Percentiles rank a stretch among this genome's conserved stretches.
phyloP scores from a whole-genome alignment of 495 filamentous ascomycete species.

The Venustampulla echinocandica region DNA sequence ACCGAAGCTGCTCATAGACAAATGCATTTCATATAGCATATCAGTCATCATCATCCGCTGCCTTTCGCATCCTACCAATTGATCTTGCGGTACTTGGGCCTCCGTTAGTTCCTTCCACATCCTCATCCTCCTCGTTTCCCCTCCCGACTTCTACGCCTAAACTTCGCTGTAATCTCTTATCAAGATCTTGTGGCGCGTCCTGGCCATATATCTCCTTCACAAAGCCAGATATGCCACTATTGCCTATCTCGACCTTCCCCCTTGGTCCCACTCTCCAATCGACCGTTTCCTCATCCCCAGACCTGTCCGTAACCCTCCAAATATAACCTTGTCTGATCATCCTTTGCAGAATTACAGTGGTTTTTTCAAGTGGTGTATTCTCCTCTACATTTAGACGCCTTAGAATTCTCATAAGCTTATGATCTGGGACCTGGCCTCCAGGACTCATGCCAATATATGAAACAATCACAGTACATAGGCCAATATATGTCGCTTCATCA shows the following conservation, averaged over 20 bases:
- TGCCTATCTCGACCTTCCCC: conserved; percentile 78
- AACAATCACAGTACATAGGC: conserved; percentile 70
- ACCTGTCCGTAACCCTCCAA: conserved; percentile 57
- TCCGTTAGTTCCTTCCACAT: conserved; percentile 22
- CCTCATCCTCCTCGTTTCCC: conserved; percentile 28
- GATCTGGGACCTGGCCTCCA: conserved; percentile 63
- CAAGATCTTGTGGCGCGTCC: conserved; percentile 38
- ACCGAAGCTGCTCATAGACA: no score
- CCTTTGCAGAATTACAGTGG: conserved; percentile 62
- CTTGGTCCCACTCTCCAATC: conserved; percentile 75
- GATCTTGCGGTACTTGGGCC: conserved; percentile 10
- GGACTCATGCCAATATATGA: conserved; percentile 60
- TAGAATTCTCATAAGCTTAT: conserved; percentile 65
- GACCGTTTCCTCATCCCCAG: conserved; percentile 60
- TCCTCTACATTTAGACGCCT: conserved; percentile 65
- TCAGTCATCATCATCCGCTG: conserved; percentile 21
- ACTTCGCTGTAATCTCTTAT: conserved; percentile 44
- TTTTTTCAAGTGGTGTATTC: conserved; percentile 67
- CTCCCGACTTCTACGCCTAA: conserved; percentile 36
- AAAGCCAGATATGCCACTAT: conserved; percentile 59
- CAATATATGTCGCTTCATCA: conserved; percentile 70
- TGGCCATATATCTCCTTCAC: conserved; percentile 51
- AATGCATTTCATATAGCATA: no score
- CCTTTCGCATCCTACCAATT: conserved; percentile 8
- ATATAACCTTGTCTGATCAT: conserved; percentile 81